phyloP scores from a whole-genome alignment of 176 grass and related monocot species.

The Urochloa ruziziensis region DNA sequence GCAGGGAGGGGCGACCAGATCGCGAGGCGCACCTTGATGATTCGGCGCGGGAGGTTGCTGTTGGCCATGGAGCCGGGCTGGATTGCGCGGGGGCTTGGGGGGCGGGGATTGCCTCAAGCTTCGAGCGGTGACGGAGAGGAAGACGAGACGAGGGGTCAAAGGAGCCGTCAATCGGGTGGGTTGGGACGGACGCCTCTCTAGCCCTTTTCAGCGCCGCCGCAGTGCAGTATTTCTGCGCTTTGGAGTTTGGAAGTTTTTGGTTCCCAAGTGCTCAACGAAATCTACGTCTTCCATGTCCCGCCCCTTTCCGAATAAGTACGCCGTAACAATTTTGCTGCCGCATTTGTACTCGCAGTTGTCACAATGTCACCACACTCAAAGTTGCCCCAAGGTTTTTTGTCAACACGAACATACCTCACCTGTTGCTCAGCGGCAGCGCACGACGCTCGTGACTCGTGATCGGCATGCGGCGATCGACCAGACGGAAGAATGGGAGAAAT shows the following conservation, averaged over 20 bases:
- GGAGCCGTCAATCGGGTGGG: conserved; percentile 5
- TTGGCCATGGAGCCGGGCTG: conserved; percentile 61
- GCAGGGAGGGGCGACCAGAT: conserved; percentile 21
- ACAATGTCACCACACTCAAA: no score
- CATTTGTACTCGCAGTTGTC: no score
- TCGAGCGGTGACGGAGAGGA: conserved; percentile 3
- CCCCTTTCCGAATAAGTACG: no score
- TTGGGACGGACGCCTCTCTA: not conserved
- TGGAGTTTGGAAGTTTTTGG: no score
- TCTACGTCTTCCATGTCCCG: no score
- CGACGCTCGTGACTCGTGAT: not conserved
- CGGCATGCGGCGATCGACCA: not conserved
- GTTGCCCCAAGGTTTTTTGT: no score
- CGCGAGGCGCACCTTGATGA: conserved; percentile 73
- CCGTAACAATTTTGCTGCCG: no score
- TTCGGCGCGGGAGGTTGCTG: conserved; percentile 90
- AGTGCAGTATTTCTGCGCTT: no score
- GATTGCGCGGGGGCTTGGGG: conserved; percentile 1
- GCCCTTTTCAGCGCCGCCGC: not conserved
- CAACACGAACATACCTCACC: no score
- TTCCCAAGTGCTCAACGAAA: no score
- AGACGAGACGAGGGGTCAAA: conserved; percentile 23
- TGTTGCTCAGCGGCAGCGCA: no score
- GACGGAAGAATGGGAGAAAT: not conserved
- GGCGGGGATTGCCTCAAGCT: conserved; percentile 21